Base-by-base conservation (phyloP, 805 yeast genomes). In the Nakazawaea holstii region DNA sequence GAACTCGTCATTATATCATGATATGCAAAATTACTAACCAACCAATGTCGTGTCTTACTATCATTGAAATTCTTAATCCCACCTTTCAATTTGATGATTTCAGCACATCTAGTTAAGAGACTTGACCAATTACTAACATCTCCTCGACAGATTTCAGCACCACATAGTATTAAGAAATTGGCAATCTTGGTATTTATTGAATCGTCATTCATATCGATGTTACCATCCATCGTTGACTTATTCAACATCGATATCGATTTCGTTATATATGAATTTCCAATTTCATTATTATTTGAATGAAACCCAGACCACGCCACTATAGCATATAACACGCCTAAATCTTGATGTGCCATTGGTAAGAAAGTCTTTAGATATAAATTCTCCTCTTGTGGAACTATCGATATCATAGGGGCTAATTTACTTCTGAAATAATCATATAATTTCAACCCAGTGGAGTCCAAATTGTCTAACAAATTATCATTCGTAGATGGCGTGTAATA, bases 111-210 rank as follows among this genome's bases (percentile, higher is more conserved):
- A 37, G 73, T 72, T 48, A 87, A 67, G 55, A 82, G 78, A 27
- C 76, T 70, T 2, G 84, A 76, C 95, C 95, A 87, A 57, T 81
- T 78, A 33, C 73, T 73, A 32, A 85, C 88, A 60, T 87, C 95
- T 7, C 95, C 95, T 53, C 80, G 76, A 64, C 92, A 87, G 45
- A 87, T 84, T 58, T 86, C 90, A 0, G 87, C 91, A n/a, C 85
- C 88, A 53, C 86, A 77, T 43, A 87, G 68, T 44, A 87, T 77
- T 52, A 87, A 64, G 45, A 84, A 68, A 14, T 83, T 77, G 1
- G 95, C 91, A 39, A 87, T 59, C 50, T 82, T 73, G 52, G 66
- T 56, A 32, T 75, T 59, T 13, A 69, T 60, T 8, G 63, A 54
- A 11, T 57, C 64, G 32, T 61, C 60, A 40, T 48, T 50, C 29